Base-by-base conservation (phyloP, 1,284 basidiomycete species). In the Bondarzewia mesenterica region DNA sequence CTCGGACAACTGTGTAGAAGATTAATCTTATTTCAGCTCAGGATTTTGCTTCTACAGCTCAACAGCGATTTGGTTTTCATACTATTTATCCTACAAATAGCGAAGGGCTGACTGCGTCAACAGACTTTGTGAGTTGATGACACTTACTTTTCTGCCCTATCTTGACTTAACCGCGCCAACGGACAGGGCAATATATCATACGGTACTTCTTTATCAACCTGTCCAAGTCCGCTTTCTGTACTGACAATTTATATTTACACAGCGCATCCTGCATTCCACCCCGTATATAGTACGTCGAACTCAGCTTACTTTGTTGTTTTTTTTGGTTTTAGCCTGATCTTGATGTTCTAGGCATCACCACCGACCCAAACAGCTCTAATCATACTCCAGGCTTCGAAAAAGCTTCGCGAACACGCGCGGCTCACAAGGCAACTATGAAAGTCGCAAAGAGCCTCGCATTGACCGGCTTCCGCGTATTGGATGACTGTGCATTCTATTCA, bases 171-270 rank as follows among this genome's bases (percentile, higher is more conserved):
- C 20, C n/a, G 29, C 27, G 15, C 8, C n/a, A 26, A 20, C 44
- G 7, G n/a, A 26, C 42, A 85, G 82, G 82, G 83, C 0, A 86
- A 86, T 52, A 72, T 86, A 42, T 74, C 81, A 43, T 80, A 83
- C 52, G 75, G 82, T 80, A 62, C 57, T 68, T 7, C 47, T 39
- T 21, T 42, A 3, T 15, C 25, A 7, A 14, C 7, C 23, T 10
- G n/a, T 12, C 7, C 15, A 15, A 39, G 2, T 12, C 35, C 18
- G 32, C 5, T n/a, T 37, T n/a, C n/a, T n/a, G 54, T 23, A 45
- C 25, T 8, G 12, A 22, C 21, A 37, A 20, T 40, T 46, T 52
- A 27, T 53, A 42, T 54, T 58, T 48, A 50, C 39, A 35, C 51
- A 86, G 83, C 69, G 49, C 57, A 85, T 1, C 85, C 83, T 2